phyloP scores from a whole-genome alignment of 495 filamentous ascomycete genomes.

The Neurospora cerealis region DNA sequence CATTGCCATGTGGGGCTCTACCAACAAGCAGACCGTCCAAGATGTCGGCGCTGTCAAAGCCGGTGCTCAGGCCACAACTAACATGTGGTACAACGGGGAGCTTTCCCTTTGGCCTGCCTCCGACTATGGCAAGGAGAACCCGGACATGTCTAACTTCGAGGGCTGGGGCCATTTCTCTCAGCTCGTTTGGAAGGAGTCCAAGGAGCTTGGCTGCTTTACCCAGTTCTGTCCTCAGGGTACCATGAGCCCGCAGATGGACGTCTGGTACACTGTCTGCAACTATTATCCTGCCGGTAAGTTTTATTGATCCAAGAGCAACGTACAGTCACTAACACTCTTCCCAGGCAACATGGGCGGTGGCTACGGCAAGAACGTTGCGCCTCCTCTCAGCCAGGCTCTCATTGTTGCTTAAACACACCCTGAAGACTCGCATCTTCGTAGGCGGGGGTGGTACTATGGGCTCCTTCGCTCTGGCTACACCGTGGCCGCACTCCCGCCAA shows the following conservation, averaged over 20 bases:
- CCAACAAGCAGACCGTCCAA: conserved; percentile 9
- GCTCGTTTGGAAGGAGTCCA: conserved; percentile 72
- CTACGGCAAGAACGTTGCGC: conserved; percentile 54
- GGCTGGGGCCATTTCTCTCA: conserved; percentile 84
- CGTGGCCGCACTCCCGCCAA: conserved; percentile 1
- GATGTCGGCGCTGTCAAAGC: conserved; percentile 29
- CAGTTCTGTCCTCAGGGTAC: conserved; percentile 41
- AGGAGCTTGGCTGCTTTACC: conserved; percentile 63
- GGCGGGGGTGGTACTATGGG: not conserved
- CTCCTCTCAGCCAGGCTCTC: conserved; percentile 32
- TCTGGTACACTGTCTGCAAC: conserved; percentile 78
- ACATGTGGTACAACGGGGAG: conserved; percentile 81
- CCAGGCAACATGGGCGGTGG: conserved; percentile 57
- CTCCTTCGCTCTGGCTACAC: not conserved
- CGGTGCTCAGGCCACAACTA: conserved; percentile 55
- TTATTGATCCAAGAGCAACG: not conserved
- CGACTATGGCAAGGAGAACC: conserved; percentile 30
- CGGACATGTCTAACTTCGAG: conserved; percentile 53
- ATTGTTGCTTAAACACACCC: conserved; percentile 16
- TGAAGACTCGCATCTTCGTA: not conserved
- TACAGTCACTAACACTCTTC: conserved; percentile 17
- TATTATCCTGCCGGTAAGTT: conserved; percentile 59
- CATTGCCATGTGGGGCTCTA: conserved; percentile 46
- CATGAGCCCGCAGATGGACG: conserved; percentile 24
- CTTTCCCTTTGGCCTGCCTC: conserved; percentile 30